Conservation (phyloP, 257 asterid species). For the Nicotiana knightiana region DNA sequence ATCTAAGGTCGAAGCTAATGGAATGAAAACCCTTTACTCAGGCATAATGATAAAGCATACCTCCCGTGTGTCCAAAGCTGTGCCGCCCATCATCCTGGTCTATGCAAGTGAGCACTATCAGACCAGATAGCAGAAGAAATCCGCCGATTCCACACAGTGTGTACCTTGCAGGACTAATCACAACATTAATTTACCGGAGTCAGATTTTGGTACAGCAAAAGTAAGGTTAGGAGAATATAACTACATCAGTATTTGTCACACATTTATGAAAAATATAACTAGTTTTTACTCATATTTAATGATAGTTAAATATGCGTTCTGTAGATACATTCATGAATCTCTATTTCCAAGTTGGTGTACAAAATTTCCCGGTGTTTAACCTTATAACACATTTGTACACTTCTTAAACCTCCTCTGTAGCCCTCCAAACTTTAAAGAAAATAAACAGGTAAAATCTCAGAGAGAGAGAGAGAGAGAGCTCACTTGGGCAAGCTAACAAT, state of each 20-base stretch:
- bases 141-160: conserved; percentile 71
- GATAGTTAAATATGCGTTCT: background rate
- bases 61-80: conserved; percentile 90
- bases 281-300: background rate
- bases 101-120: conserved; percentile 57
- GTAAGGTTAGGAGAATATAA: background rate
- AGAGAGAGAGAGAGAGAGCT: conserved; percentile 1
- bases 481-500: conserved; percentile 52
- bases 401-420: background rate
- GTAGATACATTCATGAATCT: background rate
- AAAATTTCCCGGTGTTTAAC: background rate
- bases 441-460: background rate
- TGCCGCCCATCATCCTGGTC: conserved; percentile 94
- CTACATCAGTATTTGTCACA: background rate
- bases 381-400: background rate
- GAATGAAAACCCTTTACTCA: background rate
- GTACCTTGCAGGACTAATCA: conserved; percentile 55
- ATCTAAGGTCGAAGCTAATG: background rate
- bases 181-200: background rate
- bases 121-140: conserved; percentile 55
- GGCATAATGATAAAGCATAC: conserved; percentile 25
- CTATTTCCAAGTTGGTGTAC: background rate
- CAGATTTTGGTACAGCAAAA: background rate
- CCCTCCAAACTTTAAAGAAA: background rate
- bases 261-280: background rate